Evolutionary conservation across 2,329 filamentous ascomycete species (phyloP).

Genomic region (Aspergillus terreus): DNA sequence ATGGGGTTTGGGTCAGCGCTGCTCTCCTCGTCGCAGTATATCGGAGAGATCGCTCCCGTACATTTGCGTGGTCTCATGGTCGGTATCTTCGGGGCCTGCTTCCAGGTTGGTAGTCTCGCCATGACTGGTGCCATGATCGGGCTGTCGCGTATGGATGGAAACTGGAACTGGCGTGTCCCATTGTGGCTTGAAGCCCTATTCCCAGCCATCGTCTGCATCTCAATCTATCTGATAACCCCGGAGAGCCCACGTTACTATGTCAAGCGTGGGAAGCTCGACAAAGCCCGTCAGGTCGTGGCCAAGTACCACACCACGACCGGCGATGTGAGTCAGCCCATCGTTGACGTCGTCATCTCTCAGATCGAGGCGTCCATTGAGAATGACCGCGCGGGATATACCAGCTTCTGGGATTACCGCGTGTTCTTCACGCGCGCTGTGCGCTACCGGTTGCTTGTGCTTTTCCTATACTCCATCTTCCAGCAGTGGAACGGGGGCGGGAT

Average conservation of each 20-base stretch:
- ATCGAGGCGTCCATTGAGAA: slow-evolving; percentile 46
- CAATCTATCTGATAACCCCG: slow-evolving; percentile 41
- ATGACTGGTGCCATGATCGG: slow-evolving; percentile 45
- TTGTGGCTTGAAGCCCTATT: slow-evolving; percentile 48
- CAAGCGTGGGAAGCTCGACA: slow-evolving; percentile 28
- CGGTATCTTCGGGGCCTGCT: slow-evolving; percentile 47
- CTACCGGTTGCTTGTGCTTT: slow-evolving; percentile 43
- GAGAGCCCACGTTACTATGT: slow-evolving; percentile 37
- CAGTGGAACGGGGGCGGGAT: slow-evolving; percentile 49
- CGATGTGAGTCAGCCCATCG: slow-evolving; percentile 40
- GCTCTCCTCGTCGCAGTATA: slow-evolving; percentile 38
- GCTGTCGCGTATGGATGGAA: slow-evolving; percentile 34
- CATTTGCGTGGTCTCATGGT: slow-evolving; percentile 43
- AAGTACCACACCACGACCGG: slow-evolving; percentile 43
- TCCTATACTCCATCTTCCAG: slow-evolving; percentile 47
- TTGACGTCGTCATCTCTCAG: slow-evolving; percentile 40
- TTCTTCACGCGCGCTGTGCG: slow-evolving; percentile 45
- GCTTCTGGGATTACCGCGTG: slow-evolving; percentile 45
- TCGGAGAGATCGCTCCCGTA: slow-evolving; percentile 33
- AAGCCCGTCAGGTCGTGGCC: slow-evolving; percentile 27
- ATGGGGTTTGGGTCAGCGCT: slow-evolving; percentile 36
- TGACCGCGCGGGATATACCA: slow-evolving; percentile 32
- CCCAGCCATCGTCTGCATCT: slow-evolving; percentile 44
- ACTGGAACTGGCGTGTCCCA: slow-evolving; percentile 38
- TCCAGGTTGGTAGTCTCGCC: slow-evolving; percentile 43